Evolutionary conservation across 371 early-diverging fungal genomes (phyloP).

Genomic region (Quaeritorhiza haematococci): DNA sequence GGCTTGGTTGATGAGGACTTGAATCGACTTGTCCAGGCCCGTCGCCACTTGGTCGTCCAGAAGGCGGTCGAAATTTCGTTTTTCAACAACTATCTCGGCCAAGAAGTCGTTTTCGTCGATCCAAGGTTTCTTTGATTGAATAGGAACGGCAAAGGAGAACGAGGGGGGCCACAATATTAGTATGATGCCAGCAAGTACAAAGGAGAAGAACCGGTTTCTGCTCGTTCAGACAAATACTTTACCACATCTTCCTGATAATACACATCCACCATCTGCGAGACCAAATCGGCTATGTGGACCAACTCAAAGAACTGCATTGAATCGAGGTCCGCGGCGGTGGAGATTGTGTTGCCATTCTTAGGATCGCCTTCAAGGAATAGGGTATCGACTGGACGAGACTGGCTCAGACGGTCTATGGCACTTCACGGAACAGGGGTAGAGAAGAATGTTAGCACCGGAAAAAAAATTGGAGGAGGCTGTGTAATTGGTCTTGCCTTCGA

Average conservation of each 20-base stretch:
- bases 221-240: conserved; percentile 10
- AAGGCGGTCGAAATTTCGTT: conserved; percentile 70
- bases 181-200: background rate
- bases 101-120: conserved; percentile 82
- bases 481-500: too few species aligned
- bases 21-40: conserved; percentile 85
- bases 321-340: too few species aligned
- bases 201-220: background rate
- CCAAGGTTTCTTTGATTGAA: conserved; percentile 43
- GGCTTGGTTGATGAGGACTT: conserved; percentile 68
- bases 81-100: conserved; percentile 75
- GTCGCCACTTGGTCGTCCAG: conserved; percentile 81
- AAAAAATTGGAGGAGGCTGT: background rate
- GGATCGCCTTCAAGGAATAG: too few species aligned
- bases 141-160: background rate
- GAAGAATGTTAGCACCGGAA: background rate
- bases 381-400: conserved; percentile 43
- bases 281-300: conserved; percentile 80
- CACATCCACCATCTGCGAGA: conserved; percentile 81
- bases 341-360: too few species aligned
- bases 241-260: conserved; percentile 78
- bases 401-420: conserved; percentile 54
- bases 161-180: too few species aligned
- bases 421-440: conserved; percentile 23
- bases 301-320: conserved; percentile 80